Conservation (phyloP, 2,329 filamentous ascomycete species). For the Remersonia thermophila region DNA sequence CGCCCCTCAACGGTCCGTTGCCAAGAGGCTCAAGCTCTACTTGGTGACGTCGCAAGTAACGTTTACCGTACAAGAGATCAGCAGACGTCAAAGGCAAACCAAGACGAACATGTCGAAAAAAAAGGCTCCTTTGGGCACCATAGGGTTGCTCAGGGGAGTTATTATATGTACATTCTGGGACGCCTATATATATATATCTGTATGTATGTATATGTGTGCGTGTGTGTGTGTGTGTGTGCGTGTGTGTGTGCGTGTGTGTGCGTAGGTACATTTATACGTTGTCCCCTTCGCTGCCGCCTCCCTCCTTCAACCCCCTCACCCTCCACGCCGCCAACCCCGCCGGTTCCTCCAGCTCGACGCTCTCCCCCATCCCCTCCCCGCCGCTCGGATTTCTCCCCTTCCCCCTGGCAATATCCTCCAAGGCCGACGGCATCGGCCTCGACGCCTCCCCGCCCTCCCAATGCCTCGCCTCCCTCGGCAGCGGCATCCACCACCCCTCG, state of each 20-base stretch:
- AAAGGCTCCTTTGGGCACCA: too few relatives aligned
- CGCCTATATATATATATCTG: neutral
- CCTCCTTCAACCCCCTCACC: slow-evolving; percentile 20
- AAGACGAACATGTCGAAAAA: too few relatives aligned
- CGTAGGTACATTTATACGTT: neutral
- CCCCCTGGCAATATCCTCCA: slow-evolving; percentile 11
- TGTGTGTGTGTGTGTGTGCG: neutral
- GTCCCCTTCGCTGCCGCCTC: slow-evolving; percentile 2
- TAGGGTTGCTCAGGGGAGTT: too few relatives aligned
- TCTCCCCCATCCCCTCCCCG: slow-evolving; percentile 25
- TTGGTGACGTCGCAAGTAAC: too few relatives aligned
- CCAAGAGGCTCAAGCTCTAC: neutral
- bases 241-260: neutral
- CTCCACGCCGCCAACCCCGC: slow-evolving; percentile 28
- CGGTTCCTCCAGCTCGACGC: slow-evolving; percentile 30
- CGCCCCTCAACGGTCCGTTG: slow-evolving; percentile 14
- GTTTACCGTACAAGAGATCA: too few relatives aligned
- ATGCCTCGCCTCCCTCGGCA: slow-evolving; percentile 46
- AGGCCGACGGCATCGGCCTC: slow-evolving; percentile 10
- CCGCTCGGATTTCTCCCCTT: slow-evolving; percentile 12
- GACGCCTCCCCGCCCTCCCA: slow-evolving; percentile 17
- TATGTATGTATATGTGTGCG: neutral
- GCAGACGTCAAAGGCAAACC: too few relatives aligned
- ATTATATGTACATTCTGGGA: neutral
- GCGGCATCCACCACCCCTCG: slow-evolving; percentile 55